phyloP scores from a whole-genome alignment of 495 filamentous ascomycete genomes.

The Penicillium bialowiezense region DNA sequence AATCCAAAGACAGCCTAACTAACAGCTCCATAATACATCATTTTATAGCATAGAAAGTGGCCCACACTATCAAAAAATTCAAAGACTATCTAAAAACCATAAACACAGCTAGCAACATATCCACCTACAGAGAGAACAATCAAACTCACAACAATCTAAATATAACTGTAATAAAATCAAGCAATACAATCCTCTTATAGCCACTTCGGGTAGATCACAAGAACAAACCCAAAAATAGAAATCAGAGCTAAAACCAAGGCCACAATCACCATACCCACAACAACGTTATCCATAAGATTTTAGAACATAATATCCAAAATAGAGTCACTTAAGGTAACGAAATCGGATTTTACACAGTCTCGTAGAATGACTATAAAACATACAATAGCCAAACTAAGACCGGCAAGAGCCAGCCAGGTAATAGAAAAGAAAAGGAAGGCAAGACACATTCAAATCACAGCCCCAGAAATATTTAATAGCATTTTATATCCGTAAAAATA shows the following conservation, averaged over 20 bases:
- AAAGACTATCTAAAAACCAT: constrained; percentile 3
- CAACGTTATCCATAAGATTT: not conserved
- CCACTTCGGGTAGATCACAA: not conserved
- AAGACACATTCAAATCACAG: not conserved
- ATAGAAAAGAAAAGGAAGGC: not conserved
- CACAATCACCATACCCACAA: not conserved
- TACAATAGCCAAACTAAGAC: not conserved
- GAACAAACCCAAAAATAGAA: not conserved
- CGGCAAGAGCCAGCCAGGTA: not conserved
- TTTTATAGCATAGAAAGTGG: constrained; percentile 4
- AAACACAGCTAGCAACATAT: constrained; percentile 1
- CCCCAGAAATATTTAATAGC: not conserved
- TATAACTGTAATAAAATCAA: not conserved
- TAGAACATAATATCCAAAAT: constrained; percentile 1
- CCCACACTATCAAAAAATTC: constrained; percentile 1
- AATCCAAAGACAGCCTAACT: not conserved
- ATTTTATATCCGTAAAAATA: not conserved
- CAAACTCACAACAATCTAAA: not conserved
- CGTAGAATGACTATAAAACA: not conserved
- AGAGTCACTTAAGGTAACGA: not conserved
- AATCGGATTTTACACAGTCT: not conserved
- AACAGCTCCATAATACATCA: constrained; percentile 8
- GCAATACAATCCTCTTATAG: not conserved
- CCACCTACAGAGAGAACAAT: not conserved
- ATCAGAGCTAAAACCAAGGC: not conserved